Evolutionary conservation across 176 grass and related monocot genomes (phyloP).

Genomic region (Hordeum vulgare): DNA sequence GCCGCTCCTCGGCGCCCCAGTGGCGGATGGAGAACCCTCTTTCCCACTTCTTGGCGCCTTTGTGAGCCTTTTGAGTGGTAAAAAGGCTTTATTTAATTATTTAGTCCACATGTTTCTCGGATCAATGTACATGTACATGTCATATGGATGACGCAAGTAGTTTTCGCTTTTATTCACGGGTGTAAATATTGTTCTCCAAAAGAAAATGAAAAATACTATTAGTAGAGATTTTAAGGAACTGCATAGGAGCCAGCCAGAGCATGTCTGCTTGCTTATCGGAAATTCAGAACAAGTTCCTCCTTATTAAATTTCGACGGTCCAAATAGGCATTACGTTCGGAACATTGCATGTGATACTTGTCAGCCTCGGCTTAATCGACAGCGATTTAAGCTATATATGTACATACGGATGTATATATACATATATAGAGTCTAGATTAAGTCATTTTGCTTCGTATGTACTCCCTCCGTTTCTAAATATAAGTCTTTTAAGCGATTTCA

Average conservation of each 20-base stretch:
- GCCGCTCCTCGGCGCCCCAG: neutral
- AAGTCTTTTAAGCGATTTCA: too few species aligned
- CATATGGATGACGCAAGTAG: neutral
- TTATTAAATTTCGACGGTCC: neutral
- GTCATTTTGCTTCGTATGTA: too few species aligned
- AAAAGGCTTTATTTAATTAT: neutral
- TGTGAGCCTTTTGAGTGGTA: neutral
- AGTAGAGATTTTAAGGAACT: neutral
- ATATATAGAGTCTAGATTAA: too few species aligned
- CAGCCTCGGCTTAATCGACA: neutral
- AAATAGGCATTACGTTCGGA: neutral
- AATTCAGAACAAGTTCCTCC: neutral
- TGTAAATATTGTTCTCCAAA: neutral
- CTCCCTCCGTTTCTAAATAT: too few species aligned
- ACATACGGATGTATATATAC: too few species aligned
- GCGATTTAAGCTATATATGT: neutral
- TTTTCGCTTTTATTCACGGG: neutral
- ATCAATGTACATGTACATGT: constrained; percentile 19
- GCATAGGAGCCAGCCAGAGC: neutral
- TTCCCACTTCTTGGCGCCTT: neutral
- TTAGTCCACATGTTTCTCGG: constrained; percentile 8
- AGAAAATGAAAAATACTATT: neutral
- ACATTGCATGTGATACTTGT: neutral
- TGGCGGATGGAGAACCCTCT: neutral
- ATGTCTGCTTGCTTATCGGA: neutral